Evolutionary conservation across 1,284 basidiomycete species (phyloP).

Genomic region (Sporisorium iseilematis-ciliati): DNA sequence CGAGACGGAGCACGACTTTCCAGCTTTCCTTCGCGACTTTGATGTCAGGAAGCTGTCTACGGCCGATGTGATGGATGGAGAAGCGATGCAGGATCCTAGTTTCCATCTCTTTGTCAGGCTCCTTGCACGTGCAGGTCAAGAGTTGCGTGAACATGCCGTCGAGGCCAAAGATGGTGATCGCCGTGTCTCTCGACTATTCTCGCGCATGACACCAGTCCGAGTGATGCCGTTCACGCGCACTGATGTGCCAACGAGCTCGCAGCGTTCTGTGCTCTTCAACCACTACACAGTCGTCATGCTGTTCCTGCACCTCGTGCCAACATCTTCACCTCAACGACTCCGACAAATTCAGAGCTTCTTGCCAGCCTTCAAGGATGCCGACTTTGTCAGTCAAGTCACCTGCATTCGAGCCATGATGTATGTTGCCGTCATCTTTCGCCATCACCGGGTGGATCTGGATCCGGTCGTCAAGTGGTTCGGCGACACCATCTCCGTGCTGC

Average conservation of each 20-base stretch:
- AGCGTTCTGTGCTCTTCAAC: constrained; percentile 86
- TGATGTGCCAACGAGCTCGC: constrained; percentile 73
- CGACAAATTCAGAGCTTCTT: constrained; percentile 78
- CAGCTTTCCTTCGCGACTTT: constrained; percentile 79
- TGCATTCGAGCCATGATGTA: constrained; percentile 84
- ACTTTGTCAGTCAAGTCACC: constrained; percentile 78
- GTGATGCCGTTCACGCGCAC: constrained; percentile 72
- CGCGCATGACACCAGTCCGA: constrained; percentile 82
- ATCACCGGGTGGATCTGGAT: constrained; percentile 75
- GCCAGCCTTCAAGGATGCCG: constrained; percentile 76
- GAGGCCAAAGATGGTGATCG: constrained; percentile 56
- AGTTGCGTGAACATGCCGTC: constrained; percentile 50
- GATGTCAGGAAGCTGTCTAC: constrained; percentile 34
- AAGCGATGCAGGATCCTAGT: constrained; percentile 76
- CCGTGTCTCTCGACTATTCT: constrained; percentile 79
- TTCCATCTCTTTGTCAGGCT: constrained; percentile 86
- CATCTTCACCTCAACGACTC: constrained; percentile 75
- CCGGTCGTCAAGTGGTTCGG: constrained; percentile 78
- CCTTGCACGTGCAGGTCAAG: constrained; percentile 74
- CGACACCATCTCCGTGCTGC: constrained; percentile 76
- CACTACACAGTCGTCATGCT: constrained; percentile 83
- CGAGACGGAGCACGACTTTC: constrained; percentile 80
- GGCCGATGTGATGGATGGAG: constrained; percentile 55
- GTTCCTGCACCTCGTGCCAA: constrained; percentile 80
- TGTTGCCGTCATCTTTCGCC: constrained; percentile 78